A percentile compares a stretch with the other conserved stretches of the same genome.
Evolutionary conservation across 305 asterid genomes (phyloP).

Genomic region (Plantago lanceolata): DNA sequence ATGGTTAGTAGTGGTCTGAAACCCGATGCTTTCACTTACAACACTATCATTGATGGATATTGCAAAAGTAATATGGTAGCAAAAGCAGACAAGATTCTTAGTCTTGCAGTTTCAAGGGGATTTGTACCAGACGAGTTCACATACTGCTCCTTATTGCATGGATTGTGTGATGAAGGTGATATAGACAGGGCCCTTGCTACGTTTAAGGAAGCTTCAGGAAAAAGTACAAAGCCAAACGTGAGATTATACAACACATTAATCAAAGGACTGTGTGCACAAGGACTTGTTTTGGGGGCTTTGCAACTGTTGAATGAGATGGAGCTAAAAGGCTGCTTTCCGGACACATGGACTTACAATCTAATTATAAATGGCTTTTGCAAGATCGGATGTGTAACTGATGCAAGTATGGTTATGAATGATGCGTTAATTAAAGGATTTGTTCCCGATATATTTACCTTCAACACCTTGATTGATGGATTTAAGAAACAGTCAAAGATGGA

Average conservation of each 20-base stretch:
- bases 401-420: constrained; percentile 52
- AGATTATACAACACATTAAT: constrained; percentile 62
- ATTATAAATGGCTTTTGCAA: constrained; percentile 77
- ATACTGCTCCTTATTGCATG: constrained; percentile 61
- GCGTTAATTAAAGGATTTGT: constrained; percentile 56
- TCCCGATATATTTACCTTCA: constrained; percentile 85
- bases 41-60: constrained; percentile 71
- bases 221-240: constrained; percentile 52
- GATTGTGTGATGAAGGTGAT: constrained; percentile 69
- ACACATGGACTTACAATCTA: constrained; percentile 70
- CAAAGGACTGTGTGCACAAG: constrained; percentile 61
- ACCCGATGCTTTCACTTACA: constrained; percentile 82
- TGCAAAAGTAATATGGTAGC: constrained; percentile 67
- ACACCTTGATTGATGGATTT: constrained; percentile 82
- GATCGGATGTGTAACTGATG: constrained; percentile 71
- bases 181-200: constrained; percentile 52
- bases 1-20: constrained; percentile 68
- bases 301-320: constrained; percentile 68
- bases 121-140: constrained; percentile 80
- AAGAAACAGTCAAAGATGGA: constrained; percentile 73
- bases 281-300: constrained; percentile 65
- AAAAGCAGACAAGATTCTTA: constrained; percentile 60
- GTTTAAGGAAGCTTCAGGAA: constrained; percentile 47
- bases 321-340: constrained; percentile 59
- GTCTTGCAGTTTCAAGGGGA: constrained; percentile 64